phyloP scores from a whole-genome alignment of 306 rosid species.

The Hippophae gyantsensis region DNA sequence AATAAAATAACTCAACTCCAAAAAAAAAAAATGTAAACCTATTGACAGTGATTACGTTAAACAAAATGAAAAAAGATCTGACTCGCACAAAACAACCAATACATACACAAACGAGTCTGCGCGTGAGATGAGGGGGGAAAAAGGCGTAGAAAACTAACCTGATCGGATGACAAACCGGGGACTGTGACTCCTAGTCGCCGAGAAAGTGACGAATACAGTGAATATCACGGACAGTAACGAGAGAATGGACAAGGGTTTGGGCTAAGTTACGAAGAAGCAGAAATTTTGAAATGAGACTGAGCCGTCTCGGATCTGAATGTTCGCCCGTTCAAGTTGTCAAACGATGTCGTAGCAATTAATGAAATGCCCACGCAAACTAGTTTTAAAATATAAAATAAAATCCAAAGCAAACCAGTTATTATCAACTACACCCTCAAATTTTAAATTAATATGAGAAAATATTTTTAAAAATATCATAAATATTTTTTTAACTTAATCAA shows the following conservation, averaged over 20 bases:
- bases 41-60: background rate
- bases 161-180: background rate
- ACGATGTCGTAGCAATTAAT: too few relatives aligned
- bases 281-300: background rate
- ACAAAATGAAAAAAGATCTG: background rate
- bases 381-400: too few relatives aligned
- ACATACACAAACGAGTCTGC: background rate
- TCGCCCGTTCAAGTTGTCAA: background rate
- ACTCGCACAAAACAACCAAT: background rate
- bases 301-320: background rate
- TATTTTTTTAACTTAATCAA: too few relatives aligned
- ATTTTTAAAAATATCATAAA: too few relatives aligned
- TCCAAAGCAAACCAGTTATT: too few relatives aligned
- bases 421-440: too few relatives aligned
- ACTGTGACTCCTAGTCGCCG: background rate
- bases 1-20: background rate
- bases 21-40: background rate
- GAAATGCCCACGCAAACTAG: too few relatives aligned
- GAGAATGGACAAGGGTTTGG: background rate
- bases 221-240: background rate
- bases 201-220: constrained; percentile 3
- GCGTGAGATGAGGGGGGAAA: background rate
- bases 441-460: too few relatives aligned
- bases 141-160: constrained; percentile 4
- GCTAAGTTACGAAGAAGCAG: background rate